Percentiles rank a stretch among this genome's conserved stretches.
These are phyloP conservation scores for Hemisphaericaspora nanyangensis DNA, from an alignment of 805 yeast species.

Conservation along the genomic window DNA sequence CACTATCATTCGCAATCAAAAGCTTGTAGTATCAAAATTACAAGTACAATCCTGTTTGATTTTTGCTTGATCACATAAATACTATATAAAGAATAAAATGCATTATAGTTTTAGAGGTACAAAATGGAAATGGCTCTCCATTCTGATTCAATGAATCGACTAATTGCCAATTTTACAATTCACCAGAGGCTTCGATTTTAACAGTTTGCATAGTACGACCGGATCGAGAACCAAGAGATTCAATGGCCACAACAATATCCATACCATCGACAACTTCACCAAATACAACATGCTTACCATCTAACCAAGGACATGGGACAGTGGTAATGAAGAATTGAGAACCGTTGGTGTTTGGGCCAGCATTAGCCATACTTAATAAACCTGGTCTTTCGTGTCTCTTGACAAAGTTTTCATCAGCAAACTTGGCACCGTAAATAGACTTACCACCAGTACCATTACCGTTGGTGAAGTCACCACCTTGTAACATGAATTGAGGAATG, in stretches of 20 bases:
- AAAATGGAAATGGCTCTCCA: too few relatives aligned
- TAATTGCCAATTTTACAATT: too few relatives aligned
- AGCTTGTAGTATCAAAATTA: too few relatives aligned
- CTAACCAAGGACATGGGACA: slow-evolving; percentile 73
- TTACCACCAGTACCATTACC: slow-evolving; percentile 94
- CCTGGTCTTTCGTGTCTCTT: slow-evolving; percentile 79
- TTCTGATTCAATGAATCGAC: too few relatives aligned
- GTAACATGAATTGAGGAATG: slow-evolving; percentile 94
- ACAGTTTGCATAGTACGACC: slow-evolving; percentile 67
- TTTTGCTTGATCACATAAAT: too few relatives aligned
- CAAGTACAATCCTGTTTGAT: too few relatives aligned
- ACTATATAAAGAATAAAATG: too few relatives aligned
- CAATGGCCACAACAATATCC: slow-evolving; percentile 55
- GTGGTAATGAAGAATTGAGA: slow-evolving; percentile 89
- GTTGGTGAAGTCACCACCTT: slow-evolving; percentile 58
- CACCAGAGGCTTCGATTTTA: slow-evolving; percentile 61
- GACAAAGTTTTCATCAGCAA: slow-evolving; percentile 64
- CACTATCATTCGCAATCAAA: too few relatives aligned
- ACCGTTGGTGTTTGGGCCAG: slow-evolving; percentile 91
- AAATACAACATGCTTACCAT: slow-evolving; percentile 74
- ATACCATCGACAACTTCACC: slow-evolving; percentile 71
- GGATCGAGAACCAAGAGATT: slow-evolving; percentile 59
- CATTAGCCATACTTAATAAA: slow-evolving; percentile 85
- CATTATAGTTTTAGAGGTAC: too few relatives aligned
- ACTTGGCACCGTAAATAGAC: slow-evolving; percentile 72